These are phyloP conservation scores for Neophaeococcomyces aloes DNA, from an alignment of 2,329 filamentous ascomycete genomes.

Conservation along the genomic window DNA sequence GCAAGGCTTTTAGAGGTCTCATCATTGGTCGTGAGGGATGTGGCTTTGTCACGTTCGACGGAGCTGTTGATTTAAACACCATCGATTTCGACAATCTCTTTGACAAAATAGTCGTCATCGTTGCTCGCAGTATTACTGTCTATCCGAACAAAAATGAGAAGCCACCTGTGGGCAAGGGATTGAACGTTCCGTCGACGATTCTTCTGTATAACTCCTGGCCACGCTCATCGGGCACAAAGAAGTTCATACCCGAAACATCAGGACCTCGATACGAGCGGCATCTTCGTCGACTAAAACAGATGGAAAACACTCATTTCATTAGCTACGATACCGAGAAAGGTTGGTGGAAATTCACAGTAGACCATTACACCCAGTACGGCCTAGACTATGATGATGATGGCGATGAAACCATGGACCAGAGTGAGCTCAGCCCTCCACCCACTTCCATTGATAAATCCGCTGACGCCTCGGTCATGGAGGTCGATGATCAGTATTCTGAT, in stretches of 20 bases:
- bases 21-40: constrained; percentile 72
- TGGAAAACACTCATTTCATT: constrained; percentile 70
- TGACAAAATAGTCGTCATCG: constrained; percentile 64
- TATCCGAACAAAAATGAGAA: constrained; percentile 69
- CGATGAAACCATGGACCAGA: constrained; percentile 43
- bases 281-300: constrained; percentile 65
- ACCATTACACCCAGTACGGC: constrained; percentile 93
- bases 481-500: constrained; percentile 18
- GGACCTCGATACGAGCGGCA: constrained; percentile 68
- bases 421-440: constrained; percentile 41
- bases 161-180: constrained; percentile 70
- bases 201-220: constrained; percentile 91
- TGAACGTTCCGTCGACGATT: constrained; percentile 85
- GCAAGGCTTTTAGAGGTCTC: constrained; percentile 62
- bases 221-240: constrained; percentile 51
- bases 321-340: constrained; percentile 70
- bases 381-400: constrained; percentile 71
- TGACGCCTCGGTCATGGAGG: constrained; percentile 19
- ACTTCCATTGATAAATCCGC: constrained; percentile 29
- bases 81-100: constrained; percentile 73
- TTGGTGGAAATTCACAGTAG: constrained; percentile 84
- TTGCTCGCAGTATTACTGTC: constrained; percentile 72
- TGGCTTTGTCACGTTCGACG: constrained; percentile 71
- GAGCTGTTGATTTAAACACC: constrained; percentile 69
- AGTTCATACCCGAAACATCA: constrained; percentile 47